Evolutionary conservation across 2,329 filamentous ascomycete genomes (phyloP).

Genomic region (Botrytis aclada): DNA sequence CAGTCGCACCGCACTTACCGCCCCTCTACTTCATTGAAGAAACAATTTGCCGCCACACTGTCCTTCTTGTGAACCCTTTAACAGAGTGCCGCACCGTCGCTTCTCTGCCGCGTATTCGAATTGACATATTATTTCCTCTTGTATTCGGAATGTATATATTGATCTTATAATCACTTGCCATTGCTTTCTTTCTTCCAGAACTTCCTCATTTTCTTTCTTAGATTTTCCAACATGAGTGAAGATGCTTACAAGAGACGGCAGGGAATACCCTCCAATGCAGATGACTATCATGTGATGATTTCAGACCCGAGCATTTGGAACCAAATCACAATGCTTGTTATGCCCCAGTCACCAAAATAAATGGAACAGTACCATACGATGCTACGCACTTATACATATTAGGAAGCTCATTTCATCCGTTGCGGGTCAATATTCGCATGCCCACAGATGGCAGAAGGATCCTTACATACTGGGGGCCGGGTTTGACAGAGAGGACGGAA

Average conservation of each 20-base stretch:
- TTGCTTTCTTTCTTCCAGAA: not conserved
- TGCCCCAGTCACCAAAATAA: conserved; percentile 9
- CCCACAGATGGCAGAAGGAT: not conserved
- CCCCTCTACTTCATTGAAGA: conserved; percentile 15
- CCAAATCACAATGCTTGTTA: conserved; percentile 8
- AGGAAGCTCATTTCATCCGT: conserved; percentile 1
- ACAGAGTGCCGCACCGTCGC: conserved; percentile 1
- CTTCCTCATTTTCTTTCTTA: not conserved
- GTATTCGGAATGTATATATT: not conserved
- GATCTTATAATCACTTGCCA: not conserved
- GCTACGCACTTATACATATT: conserved; percentile 4
- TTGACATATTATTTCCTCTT: not conserved
- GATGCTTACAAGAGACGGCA: not conserved
- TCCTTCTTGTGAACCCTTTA: conserved; percentile 11
- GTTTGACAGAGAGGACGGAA: not conserved
- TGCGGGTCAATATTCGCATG: not conserved
- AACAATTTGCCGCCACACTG: conserved; percentile 10
- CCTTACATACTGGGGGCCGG: not conserved
- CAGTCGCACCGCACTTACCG: conserved; percentile 6
- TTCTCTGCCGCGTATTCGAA: conserved; percentile 16
- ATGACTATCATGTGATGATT: conserved; percentile 14
- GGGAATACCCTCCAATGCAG: conserved; percentile 2
- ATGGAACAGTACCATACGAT: conserved; percentile 1
- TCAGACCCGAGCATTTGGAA: not conserved
- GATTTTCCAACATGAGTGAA: not conserved